phyloP scores from a whole-genome alignment of 2,329 filamentous ascomycete species.

The Metarhizium anisopliae region DNA sequence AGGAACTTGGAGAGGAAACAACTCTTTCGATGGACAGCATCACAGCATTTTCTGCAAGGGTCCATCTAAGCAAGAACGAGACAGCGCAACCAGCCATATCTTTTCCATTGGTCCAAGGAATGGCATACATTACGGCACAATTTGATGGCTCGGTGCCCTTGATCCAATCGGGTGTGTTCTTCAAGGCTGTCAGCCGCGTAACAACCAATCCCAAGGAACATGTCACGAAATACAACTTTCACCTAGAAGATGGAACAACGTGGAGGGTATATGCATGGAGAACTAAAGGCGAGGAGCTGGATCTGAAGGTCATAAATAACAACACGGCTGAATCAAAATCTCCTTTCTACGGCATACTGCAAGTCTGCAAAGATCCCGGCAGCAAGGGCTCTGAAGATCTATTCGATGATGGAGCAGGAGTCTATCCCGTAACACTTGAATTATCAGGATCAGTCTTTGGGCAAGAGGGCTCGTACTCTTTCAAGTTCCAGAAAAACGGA shows the following conservation, averaged over 20 bases:
- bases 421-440: constrained; percentile 57
- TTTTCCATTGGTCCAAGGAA: constrained; percentile 82
- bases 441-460: constrained; percentile 56
- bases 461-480: constrained; percentile 58
- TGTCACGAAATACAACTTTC: constrained; percentile 67
- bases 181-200: constrained; percentile 54
- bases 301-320: constrained; percentile 60
- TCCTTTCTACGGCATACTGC: constrained; percentile 69
- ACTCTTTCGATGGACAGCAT: constrained; percentile 42
- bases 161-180: constrained; percentile 67
- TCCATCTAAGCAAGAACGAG: constrained; percentile 53
- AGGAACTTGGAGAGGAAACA: constrained; percentile 57
- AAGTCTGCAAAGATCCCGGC: constrained; percentile 69
- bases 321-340: constrained; percentile 54
- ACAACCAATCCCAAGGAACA: constrained; percentile 49
- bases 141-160: constrained; percentile 64
- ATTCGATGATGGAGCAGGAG: constrained; percentile 68
- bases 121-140: constrained; percentile 73
- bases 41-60: constrained; percentile 53
- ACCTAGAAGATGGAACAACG: constrained; percentile 59
- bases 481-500: constrained; percentile 67
- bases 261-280: constrained; percentile 77
- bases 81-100: constrained; percentile 52
- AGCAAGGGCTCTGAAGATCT: constrained; percentile 47
- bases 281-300: constrained; percentile 48